Evolutionary conservation across 2,329 filamentous ascomycete species (phyloP), one percentile per base, ranked within the genome.

Genomic region (Neonectria hederae): DNA sequence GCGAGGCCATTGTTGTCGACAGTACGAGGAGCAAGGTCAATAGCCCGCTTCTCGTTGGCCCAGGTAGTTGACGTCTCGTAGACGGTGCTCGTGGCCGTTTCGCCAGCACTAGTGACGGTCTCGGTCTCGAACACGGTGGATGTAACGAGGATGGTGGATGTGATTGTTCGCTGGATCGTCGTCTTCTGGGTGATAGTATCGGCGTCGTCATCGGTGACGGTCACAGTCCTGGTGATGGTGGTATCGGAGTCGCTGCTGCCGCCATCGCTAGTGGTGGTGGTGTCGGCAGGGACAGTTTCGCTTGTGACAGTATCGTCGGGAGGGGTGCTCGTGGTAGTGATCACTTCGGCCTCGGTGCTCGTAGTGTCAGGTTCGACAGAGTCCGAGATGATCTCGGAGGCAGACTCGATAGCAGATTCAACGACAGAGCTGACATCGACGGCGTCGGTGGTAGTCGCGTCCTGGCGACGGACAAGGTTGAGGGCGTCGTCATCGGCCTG

Each of bases 51-150:
- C 65, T 74, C 65, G 58, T 80, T 77, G 26, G 73, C 71, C 56
- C 71, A 69, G 42, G 74, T 54, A 10, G 79, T 81, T 3, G 72
- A 75, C 1, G 80, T 81, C 54, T 71, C 69, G 49, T 75, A 81
- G 46, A 76, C 69, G 24, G 73, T 79, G 45, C 62, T 72, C 9
- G 80, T 81, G 38, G 79, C 78, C 13, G 77, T 79, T 6, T 76
- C 71, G 35, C 72, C 74, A 59, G 67, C 73, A 61, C 70, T 75
- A 54, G 80, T 81, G 58, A 80, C 74, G 57, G 79, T 81, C 21
- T 67, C 72, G 38, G 79, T 82, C 51, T 70, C 0, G 65, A 80
- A 78, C 46, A 65, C 66, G 52, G 78, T 81, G 13, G 69, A 71
- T 22, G 78, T 80, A 22, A 79, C 69, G 54, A 77, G 51, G 19